These are phyloP conservation scores for Paulownia fortunei DNA, from an alignment of 257 asterid genomes.

Conservation along the genomic window DNA sequence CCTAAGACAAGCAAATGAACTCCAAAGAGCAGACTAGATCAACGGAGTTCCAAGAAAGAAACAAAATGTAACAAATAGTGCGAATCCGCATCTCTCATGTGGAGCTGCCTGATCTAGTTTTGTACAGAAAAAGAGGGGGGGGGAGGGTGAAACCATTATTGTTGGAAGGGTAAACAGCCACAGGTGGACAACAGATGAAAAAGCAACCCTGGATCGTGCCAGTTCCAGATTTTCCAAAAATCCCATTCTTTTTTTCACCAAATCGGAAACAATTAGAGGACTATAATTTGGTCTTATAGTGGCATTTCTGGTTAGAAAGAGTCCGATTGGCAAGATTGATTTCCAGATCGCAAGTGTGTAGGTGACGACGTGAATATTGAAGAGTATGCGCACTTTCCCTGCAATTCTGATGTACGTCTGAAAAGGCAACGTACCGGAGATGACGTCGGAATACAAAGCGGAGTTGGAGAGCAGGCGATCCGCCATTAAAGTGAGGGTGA, in stretches of 20 bases:
- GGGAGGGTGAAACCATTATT: no score
- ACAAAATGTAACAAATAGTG: not conserved
- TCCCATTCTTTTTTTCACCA: no score
- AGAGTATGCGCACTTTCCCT: conserved; percentile 63
- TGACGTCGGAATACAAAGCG: conserved; percentile 50
- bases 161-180: no score
- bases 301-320: conserved; percentile 57
- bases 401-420: conserved; percentile 59
- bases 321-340: conserved; percentile 44
- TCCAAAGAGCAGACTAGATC: conserved; percentile 7
- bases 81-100: no score
- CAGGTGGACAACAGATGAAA: no score
- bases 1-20: conserved; percentile 4
- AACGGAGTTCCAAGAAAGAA: not conserved
- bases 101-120: not conserved
- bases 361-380: conserved; percentile 57
- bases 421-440: conserved; percentile 64
- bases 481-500: conserved; percentile 67
- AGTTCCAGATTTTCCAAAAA: no score
- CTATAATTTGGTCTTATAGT: conserved; percentile 66
- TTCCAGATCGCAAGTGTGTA: conserved; percentile 58
- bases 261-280: no score
- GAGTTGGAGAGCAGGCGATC: conserved; percentile 67
- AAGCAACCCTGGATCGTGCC: no score
- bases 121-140: no score